phyloP scores from a whole-genome alignment of 805 yeast species.

The Saturnispora diversa region DNA sequence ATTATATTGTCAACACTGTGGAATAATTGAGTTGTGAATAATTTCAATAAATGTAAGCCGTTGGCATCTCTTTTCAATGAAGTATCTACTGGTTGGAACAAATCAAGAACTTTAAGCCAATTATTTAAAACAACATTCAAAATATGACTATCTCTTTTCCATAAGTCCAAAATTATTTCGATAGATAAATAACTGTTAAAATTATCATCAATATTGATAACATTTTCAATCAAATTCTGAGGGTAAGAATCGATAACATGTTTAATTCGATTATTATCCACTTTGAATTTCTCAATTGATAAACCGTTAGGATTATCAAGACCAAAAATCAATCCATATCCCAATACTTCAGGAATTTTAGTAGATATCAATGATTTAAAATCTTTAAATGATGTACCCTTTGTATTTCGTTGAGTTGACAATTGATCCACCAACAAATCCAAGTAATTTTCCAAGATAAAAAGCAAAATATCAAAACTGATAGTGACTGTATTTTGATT shows the following conservation, averaged over 20 bases:
- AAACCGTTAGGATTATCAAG: constrained; percentile 7
- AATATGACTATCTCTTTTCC: not conserved
- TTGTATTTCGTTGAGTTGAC: not conserved
- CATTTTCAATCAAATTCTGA: not conserved
- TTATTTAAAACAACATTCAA: not conserved
- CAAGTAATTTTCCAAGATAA: constrained; percentile 1
- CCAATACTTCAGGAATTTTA: constrained; percentile 14
- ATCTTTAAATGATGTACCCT: not conserved
- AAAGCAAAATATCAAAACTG: constrained; percentile 3
- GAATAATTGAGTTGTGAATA: not conserved
- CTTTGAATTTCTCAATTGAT: not conserved
- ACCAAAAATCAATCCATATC: constrained; percentile 5
- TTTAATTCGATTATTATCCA: not conserved
- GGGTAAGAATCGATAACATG: constrained; percentile 3
- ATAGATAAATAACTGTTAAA: not conserved
- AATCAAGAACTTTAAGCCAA: constrained; percentile 3
- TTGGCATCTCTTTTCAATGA: not conserved
- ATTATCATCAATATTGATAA: not conserved
- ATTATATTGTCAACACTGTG: not conserved
- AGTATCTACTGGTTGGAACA: not conserved
- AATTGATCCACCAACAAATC: not conserved
- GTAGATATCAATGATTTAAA: constrained; percentile 13
- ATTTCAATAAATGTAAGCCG: not conserved
- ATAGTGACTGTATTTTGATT: constrained; percentile 1
- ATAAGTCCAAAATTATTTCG: constrained; percentile 1